Conservation (phyloP, 441 rosid species). For the Aquilaria agallochum region DNA sequence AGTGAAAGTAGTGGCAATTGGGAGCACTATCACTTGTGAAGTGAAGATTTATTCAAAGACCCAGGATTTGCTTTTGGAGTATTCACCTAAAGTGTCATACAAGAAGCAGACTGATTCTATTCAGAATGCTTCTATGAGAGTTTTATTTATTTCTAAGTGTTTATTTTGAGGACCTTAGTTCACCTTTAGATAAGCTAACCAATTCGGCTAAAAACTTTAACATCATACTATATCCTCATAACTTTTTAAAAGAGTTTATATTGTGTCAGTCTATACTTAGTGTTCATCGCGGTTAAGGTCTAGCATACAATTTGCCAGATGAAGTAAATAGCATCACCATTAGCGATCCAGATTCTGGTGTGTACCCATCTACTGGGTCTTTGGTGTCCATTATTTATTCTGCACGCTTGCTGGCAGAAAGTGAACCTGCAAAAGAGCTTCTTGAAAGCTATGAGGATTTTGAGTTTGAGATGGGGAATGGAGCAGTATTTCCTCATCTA, state of each 20-base stretch:
- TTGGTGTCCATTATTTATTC: slow-evolving; percentile 61
- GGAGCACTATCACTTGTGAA: slow-evolving; percentile 50
- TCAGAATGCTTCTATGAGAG: slow-evolving; percentile 72
- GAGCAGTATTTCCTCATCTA: slow-evolving; percentile 55
- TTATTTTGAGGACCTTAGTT: slow-evolving; percentile 45
- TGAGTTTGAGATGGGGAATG: slow-evolving; percentile 91
- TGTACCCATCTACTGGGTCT: slow-evolving; percentile 52
- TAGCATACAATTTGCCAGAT: slow-evolving; percentile 16
- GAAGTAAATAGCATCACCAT: no score
- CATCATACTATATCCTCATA: slow-evolving; percentile 33
- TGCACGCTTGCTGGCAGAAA: slow-evolving; percentile 43
- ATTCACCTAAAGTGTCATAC: slow-evolving; percentile 50
- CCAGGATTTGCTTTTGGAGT: slow-evolving; percentile 60
- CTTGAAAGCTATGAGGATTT: slow-evolving; percentile 77
- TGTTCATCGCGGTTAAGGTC: slow-evolving; percentile 16
- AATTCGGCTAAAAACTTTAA: slow-evolving; percentile 34
- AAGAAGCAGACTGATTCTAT: slow-evolving; percentile 74
- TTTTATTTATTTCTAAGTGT: slow-evolving; percentile 69
- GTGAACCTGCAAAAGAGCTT: slow-evolving; percentile 49
- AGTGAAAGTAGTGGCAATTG: slow-evolving; percentile 23
- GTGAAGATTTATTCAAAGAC: slow-evolving; percentile 67
- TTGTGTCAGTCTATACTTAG: slow-evolving; percentile 27
- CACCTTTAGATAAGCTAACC: slow-evolving; percentile 39
- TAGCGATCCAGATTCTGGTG: slow-evolving; percentile 40
- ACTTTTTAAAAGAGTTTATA: slow-evolving; percentile 38